Percentiles rank a stretch among this genome's conserved stretches.
These are phyloP conservation scores for Carpinus fangiana DNA, from an alignment of 306 rosid species.

Conservation along the genomic window DNA sequence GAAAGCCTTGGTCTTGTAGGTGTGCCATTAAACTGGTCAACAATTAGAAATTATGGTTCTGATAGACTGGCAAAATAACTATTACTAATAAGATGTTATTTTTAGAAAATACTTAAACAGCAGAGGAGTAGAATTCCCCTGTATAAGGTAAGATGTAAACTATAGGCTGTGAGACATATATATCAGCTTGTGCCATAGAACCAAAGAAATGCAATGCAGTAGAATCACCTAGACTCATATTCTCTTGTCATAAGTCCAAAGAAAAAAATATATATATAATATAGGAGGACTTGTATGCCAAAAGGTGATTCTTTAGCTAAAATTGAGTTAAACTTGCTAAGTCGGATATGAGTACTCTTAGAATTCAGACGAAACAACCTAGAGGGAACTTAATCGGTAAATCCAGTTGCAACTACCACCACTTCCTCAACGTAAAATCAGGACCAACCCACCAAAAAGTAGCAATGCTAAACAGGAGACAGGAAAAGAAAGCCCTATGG, in stretches of 20 bases:
- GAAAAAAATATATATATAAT: too few species aligned
- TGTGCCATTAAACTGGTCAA: constrained; percentile 71
- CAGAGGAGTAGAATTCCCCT: neutral
- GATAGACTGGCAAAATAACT: neutral
- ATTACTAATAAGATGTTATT: neutral
- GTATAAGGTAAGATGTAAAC: neutral
- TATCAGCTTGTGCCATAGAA: neutral
- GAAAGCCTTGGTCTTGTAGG: constrained; percentile 80
- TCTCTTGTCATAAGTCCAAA: neutral
- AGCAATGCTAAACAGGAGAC: neutral
- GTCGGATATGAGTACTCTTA: too few species aligned
- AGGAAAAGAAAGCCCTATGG: constrained; percentile 4
- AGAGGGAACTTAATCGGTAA: neutral
- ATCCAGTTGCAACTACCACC: neutral
- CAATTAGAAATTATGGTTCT: constrained; percentile 1
- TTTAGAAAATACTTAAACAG: neutral
- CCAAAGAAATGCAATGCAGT: neutral
- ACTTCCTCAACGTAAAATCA: neutral
- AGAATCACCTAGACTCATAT: neutral
- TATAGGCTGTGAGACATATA: neutral
- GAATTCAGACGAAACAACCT: neutral
- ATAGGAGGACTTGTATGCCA: too few species aligned
- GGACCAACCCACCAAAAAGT: neutral
- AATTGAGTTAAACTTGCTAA: too few species aligned
- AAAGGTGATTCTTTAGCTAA: too few species aligned